A percentile compares a stretch with the other conserved stretches of the same genome.
phyloP scores from a whole-genome alignment of 1,284 basidiomycete genomes.

The Puccinia novopanici region DNA sequence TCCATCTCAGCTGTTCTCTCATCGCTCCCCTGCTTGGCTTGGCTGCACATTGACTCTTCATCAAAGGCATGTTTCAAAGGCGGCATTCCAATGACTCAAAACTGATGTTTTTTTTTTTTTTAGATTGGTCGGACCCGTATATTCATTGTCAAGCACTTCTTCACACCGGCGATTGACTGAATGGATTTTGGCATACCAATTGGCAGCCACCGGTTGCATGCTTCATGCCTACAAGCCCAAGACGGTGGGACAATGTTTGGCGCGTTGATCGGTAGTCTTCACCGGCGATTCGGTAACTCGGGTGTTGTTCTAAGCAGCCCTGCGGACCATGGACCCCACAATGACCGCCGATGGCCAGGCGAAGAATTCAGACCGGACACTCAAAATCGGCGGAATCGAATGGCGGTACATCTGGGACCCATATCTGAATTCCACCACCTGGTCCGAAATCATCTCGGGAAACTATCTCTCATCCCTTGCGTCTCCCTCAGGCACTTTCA shows the following conservation, averaged over 20 bases:
- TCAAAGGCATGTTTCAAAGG: conserved; percentile 2
- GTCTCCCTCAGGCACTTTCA: conserved; percentile 48
- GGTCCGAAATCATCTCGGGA: conserved; percentile 59
- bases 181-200: conserved; percentile 25
- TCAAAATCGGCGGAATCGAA: conserved; percentile 65
- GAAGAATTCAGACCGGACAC: conserved; percentile 59
- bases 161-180: conserved; percentile 42
- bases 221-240: conserved; percentile 49
- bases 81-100: neutral
- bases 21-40: conserved; percentile 29
- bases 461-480: conserved; percentile 53
- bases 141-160: conserved; percentile 49
- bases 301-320: conserved; percentile 74
- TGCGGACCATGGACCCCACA: conserved; percentile 54
- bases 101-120: neutral
- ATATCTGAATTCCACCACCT: conserved; percentile 72
- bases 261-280: conserved; percentile 66
- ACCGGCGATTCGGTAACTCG: conserved; percentile 82
- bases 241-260: conserved; percentile 52
- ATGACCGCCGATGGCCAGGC: conserved; percentile 59
- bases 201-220: conserved; percentile 51
- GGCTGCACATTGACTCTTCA: conserved; percentile 29
- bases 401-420: conserved; percentile 57
- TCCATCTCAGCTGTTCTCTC: conserved; percentile 34
- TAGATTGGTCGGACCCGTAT: conserved; percentile 49